Evolutionary conservation across 2,329 filamentous ascomycete species (phyloP), one percentile per base, ranked within the genome.

Genomic region (Xylaria arbuscula): DNA sequence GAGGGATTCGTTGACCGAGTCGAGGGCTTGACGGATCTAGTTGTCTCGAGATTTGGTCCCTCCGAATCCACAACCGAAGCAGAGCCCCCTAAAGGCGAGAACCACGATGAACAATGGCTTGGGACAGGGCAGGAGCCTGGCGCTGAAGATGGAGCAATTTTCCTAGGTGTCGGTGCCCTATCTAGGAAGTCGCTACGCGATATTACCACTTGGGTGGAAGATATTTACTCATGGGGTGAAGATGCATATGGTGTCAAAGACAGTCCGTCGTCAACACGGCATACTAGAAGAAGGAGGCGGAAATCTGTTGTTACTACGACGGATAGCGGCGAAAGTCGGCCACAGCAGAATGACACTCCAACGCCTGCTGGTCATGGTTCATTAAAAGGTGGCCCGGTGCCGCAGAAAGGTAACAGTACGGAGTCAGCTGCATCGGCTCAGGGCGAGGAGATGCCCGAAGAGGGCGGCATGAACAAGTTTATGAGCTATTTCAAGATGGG

Each of bases 171-270:
- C 0, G 93, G 93, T 2, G 87, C 88, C 8, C 79, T 98, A 53
- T 91, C 92, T 13, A 86, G 89, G 62, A 85, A 86, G 19, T 95
- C 93, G 0, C 76, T 97, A 54, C 85, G 89, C 56, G 89, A 91
- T 74, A 78, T 98, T 32, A 91, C 92, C 0, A 88, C 91, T 64
- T 98, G 95, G 95, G 91, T 96, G 85, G 92, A 97, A 78, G 92
- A 93, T 75, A 85, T 98, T 2, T 97, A 96, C 79, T 90, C 86
- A 36, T 93, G 93, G 84, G 95, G 94, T 1, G 89, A 93, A 61
- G 87, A 92, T 75, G 90, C 95, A 1, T 98, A 97, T 77, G 95
- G 94, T 3, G 88, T 98, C 7, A 87, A 88, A 62, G 92, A 97
- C 42, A 94, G 93, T 72, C 92, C 93, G 15, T 88, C 87, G 1